Conservation (phyloP, 106 monocot genomes). For the Vanilla planifolia region DNA sequence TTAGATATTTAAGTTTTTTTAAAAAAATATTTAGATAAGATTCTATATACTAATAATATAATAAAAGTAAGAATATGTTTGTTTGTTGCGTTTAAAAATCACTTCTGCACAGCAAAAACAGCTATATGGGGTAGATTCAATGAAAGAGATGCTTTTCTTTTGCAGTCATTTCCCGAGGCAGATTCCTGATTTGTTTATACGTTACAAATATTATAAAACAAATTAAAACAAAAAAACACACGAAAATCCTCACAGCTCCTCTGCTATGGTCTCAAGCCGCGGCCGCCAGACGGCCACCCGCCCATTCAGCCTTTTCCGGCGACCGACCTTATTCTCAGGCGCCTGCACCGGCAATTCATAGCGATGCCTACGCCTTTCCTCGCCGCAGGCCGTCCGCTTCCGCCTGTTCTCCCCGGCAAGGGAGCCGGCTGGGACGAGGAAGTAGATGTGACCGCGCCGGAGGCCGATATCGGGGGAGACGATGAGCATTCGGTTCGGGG, state of each 20-base stretch:
- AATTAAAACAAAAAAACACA: too few relatives aligned
- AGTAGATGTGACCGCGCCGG: conserved; percentile 45
- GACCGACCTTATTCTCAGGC: conserved; percentile 3
- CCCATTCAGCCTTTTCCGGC: conserved; percentile 16
- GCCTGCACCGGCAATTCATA: neutral
- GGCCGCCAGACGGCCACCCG: conserved; percentile 39
- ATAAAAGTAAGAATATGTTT: too few relatives aligned
- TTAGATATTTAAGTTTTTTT: too few relatives aligned
- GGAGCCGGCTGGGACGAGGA: conserved; percentile 27
- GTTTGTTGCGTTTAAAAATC: too few relatives aligned
- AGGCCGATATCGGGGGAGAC: conserved; percentile 36
- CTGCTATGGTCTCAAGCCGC: conserved; percentile 54
- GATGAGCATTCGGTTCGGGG: conserved; percentile 11
- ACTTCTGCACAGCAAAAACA: too few relatives aligned
- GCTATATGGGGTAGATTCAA: too few relatives aligned
- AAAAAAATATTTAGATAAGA: too few relatives aligned
- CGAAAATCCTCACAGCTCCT: conserved; percentile 18
- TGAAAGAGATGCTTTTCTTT: too few relatives aligned
- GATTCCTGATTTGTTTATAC: too few relatives aligned
- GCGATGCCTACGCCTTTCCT: neutral
- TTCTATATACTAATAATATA: too few relatives aligned
- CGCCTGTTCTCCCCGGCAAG: conserved; percentile 9
- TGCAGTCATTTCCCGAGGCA: too few relatives aligned
- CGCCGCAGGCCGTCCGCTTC: conserved; percentile 2
- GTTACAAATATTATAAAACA: too few relatives aligned